phyloP scores from a whole-genome alignment of 2,329 filamentous ascomycete species.

The Myriosclerotinia duriaeana region DNA sequence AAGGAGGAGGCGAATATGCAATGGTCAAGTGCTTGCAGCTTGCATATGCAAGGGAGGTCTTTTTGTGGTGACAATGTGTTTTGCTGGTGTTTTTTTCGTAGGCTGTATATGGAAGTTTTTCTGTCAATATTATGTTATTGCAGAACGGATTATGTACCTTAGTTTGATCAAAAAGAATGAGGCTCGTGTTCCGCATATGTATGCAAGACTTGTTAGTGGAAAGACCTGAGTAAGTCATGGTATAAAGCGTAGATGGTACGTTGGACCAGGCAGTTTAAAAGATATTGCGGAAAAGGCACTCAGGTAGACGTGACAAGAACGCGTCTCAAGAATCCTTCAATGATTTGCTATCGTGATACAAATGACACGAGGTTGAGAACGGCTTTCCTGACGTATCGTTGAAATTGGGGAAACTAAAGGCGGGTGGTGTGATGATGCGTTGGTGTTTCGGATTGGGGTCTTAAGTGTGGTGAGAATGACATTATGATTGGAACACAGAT shows the following conservation, averaged over 20 bases:
- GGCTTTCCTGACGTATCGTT: slow-evolving; percentile 18
- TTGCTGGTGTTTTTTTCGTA: background rate
- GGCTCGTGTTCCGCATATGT: slow-evolving; percentile 18
- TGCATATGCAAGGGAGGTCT: slow-evolving; percentile 20
- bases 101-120: background rate
- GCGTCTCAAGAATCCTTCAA: slow-evolving; percentile 16
- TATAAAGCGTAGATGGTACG: background rate
- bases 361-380: background rate
- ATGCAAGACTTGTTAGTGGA: background rate
- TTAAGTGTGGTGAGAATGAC: slow-evolving; percentile 1
- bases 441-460: slow-evolving; percentile 17
- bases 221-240: background rate
- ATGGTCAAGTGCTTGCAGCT: slow-evolving; percentile 23
- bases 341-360: background rate
- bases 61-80: background rate
- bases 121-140: slow-evolving; percentile 16
- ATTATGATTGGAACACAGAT: slow-evolving; percentile 3
- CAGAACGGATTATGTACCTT: slow-evolving; percentile 16
- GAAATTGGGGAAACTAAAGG: slow-evolving; percentile 1
- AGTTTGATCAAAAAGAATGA: background rate
- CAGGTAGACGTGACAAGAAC: slow-evolving; percentile 16
- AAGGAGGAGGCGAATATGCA: slow-evolving; percentile 23
- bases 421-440: slow-evolving; percentile 14
- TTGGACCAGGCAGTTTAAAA: background rate
- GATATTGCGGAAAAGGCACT: background rate